phyloP scores from a whole-genome alignment of 2,329 filamentous ascomycete genomes.

The Paracoccidioides lutzii region DNA sequence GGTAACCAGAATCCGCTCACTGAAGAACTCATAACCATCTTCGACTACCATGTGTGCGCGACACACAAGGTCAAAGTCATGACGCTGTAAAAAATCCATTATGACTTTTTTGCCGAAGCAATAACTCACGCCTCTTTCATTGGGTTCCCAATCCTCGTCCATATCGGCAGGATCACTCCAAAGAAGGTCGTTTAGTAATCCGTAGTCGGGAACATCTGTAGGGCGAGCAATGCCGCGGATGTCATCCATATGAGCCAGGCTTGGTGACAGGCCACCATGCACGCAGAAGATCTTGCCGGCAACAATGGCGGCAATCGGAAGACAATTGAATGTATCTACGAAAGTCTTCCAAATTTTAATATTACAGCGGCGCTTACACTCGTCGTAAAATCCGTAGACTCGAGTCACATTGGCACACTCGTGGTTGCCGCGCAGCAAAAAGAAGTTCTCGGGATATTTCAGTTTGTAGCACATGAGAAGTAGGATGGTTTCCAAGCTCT shows the following conservation, averaged over 20 bases:
- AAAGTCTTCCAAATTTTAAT: slow-evolving; percentile 99
- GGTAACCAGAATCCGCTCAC: slow-evolving; percentile 83
- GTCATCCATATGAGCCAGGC: slow-evolving; percentile 92
- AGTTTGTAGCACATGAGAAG: slow-evolving; percentile 92
- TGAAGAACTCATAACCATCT: slow-evolving; percentile 98
- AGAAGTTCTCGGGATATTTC: slow-evolving; percentile 96
- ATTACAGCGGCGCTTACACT: slow-evolving; percentile 91
- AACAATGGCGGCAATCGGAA: slow-evolving; percentile 92
- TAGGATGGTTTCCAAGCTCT: slow-evolving; percentile 87
- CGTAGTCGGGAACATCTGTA: slow-evolving; percentile 95
- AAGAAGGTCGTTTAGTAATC: slow-evolving; percentile 81
- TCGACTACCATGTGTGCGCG: slow-evolving; percentile 98
- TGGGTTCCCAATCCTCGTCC: slow-evolving; percentile 96
- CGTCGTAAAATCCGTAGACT: slow-evolving; percentile 95
- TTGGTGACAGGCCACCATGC: slow-evolving; percentile 85
- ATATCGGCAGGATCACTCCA: slow-evolving; percentile 98
- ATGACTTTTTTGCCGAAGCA: slow-evolving; percentile 98
- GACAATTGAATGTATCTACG: slow-evolving; percentile 87
- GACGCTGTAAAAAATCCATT: slow-evolving; percentile 81
- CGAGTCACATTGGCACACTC: slow-evolving; percentile 93
- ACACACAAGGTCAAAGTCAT: slow-evolving; percentile 96
- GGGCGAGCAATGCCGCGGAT: slow-evolving; percentile 91
- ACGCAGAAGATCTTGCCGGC: slow-evolving; percentile 97
- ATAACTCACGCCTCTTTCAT: slow-evolving; percentile 92
- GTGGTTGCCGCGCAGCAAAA: slow-evolving; percentile 85